Conservation (phyloP, 352 stramenopile genomes). For the Aphanomyces euteiches region DNA sequence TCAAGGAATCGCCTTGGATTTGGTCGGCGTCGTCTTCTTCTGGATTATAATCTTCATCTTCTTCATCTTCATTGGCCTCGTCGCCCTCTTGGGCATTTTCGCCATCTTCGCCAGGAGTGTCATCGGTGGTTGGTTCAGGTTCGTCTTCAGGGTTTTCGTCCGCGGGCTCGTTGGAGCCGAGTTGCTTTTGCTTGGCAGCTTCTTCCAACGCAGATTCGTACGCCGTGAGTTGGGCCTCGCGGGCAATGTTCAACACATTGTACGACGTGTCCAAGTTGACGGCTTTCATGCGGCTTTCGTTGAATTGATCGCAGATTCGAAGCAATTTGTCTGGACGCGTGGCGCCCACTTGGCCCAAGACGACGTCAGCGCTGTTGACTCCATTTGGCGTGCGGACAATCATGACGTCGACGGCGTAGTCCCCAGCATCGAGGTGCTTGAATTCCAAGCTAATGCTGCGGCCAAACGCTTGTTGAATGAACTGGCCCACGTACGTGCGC, state of each 20-base stretch:
- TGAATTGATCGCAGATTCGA: slow-evolving; percentile 39
- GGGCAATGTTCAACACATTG: slow-evolving; percentile 18
- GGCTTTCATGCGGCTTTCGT: slow-evolving; percentile 37
- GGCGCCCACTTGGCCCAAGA: slow-evolving; percentile 34
- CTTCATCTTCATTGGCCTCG: slow-evolving; percentile 20
- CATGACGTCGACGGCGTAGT: slow-evolving; percentile 38
- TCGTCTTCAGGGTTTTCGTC: slow-evolving; percentile 32
- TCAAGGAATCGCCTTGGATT: slow-evolving; percentile 31
- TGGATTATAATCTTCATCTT: background rate
- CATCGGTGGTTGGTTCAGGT: slow-evolving; percentile 8
- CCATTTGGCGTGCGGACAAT: slow-evolving; percentile 33
- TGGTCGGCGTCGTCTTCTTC: slow-evolving; percentile 1
- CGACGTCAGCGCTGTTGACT: slow-evolving; percentile 30
- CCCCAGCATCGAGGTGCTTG: slow-evolving; percentile 32
- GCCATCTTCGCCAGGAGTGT: slow-evolving; percentile 23
- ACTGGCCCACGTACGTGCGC: slow-evolving; percentile 36
- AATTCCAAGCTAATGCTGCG: slow-evolving; percentile 45
- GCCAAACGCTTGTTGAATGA: slow-evolving; percentile 35
- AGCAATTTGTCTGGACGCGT: slow-evolving; percentile 42
- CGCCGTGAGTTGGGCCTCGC: slow-evolving; percentile 18
- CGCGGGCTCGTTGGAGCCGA: background rate
- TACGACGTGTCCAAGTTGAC: slow-evolving; percentile 13
- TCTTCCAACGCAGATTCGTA: slow-evolving; percentile 17
- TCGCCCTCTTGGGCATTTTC: slow-evolving; percentile 28
- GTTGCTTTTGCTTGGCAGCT: slow-evolving; percentile 22